Conservation (phyloP, 495 filamentous ascomycete genomes). For the Talaromyces nanjingensis region DNA sequence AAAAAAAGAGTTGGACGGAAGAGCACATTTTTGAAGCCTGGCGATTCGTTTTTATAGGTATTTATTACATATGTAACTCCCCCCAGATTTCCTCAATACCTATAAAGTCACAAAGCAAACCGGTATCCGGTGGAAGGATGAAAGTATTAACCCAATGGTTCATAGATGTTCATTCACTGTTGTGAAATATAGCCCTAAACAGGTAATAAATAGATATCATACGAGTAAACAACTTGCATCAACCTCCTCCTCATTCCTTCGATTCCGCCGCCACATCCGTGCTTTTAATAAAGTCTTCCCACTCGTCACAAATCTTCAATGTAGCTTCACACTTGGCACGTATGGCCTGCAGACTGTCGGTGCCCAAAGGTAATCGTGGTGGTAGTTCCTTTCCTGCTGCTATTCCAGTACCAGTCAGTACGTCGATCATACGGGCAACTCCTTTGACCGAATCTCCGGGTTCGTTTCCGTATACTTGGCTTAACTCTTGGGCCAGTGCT, state of each 20-base stretch:
- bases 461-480: slow-evolving; percentile 17
- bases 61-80: no score
- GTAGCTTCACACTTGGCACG: slow-evolving; percentile 25
- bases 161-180: not conserved
- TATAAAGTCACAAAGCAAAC: no score
- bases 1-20: no score
- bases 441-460: slow-evolving; percentile 38
- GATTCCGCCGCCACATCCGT: slow-evolving; percentile 13
- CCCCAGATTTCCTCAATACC: no score
- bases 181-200: not conserved
- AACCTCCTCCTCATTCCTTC: not conserved
- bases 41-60: no score
- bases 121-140: no score
- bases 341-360: slow-evolving; percentile 25
- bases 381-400: slow-evolving; percentile 20
- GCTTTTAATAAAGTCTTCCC: slow-evolving; percentile 20
- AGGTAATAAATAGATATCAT: not conserved
- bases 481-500: not conserved
- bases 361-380: slow-evolving; percentile 24
- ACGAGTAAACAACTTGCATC: no score
- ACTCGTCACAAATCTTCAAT: slow-evolving; percentile 23
- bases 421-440: slow-evolving; percentile 37
- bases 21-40: no score
- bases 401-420: slow-evolving; percentile 28
- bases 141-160: no score